A percentile compares a stretch with the other conserved stretches of the same genome.
These are phyloP conservation scores for Termitomyces sp. DNA, from an alignment of 768 basidiomycete species.

Conservation along the genomic window DNA sequence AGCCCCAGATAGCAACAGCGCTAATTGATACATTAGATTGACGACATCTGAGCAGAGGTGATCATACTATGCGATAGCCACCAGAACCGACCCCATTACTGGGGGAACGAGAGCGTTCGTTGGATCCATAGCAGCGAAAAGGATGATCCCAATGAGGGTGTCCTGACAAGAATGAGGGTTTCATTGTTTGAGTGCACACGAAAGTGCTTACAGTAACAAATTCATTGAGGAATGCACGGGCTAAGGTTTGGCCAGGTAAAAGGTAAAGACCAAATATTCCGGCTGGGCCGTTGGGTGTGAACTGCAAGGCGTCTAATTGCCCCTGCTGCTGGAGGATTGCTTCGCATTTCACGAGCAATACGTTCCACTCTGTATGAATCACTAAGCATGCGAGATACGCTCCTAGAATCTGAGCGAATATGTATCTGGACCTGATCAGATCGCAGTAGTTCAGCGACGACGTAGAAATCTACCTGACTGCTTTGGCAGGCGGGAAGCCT, in stretches of 20 bases:
- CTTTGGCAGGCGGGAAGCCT: slow-evolving; percentile 49
- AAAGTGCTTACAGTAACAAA: slow-evolving; percentile 40
- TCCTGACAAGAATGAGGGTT: slow-evolving; percentile 22
- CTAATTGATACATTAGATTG: slow-evolving; percentile 24
- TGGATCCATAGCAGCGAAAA: slow-evolving; percentile 51
- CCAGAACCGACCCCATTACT: slow-evolving; percentile 39
- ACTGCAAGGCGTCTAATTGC: slow-evolving; percentile 18
- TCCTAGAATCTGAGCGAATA: slow-evolving; percentile 58
- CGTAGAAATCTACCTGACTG: slow-evolving; percentile 29
- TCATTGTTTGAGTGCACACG: not conserved
- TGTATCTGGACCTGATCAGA: slow-evolving; percentile 39
- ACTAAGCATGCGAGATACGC: slow-evolving; percentile 55
- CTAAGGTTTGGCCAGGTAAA: slow-evolving; percentile 34
- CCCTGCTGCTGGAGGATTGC: slow-evolving; percentile 17
- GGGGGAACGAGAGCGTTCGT: slow-evolving; percentile 56
- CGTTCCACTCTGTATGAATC: slow-evolving; percentile 58
- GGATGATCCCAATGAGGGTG: slow-evolving; percentile 41
- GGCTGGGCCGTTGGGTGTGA: slow-evolving; percentile 35
- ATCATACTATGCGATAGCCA: slow-evolving; percentile 54
- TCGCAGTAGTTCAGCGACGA: not conserved
- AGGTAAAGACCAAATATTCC: slow-evolving; percentile 50
- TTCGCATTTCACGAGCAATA: slow-evolving; percentile 35
- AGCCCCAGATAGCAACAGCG: slow-evolving; percentile 56
- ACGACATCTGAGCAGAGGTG: not conserved
- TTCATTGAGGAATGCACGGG: slow-evolving; percentile 46